Evolutionary conservation across 192 early-diverging fungal species (phyloP), one percentile per base, ranked within the genome.

Genomic region (Coemansia nantahalensis): DNA sequence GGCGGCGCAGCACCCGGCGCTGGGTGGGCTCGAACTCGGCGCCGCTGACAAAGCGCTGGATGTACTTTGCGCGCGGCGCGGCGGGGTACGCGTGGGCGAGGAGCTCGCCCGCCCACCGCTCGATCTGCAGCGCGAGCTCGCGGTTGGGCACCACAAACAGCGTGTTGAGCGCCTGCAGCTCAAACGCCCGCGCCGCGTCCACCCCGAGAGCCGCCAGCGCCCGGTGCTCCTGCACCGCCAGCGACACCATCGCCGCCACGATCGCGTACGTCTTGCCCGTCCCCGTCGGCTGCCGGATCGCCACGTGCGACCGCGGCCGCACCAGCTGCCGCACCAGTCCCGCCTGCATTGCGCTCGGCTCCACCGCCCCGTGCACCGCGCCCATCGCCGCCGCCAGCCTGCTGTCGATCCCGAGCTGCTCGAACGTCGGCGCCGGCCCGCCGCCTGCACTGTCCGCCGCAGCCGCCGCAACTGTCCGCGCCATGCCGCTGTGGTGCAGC

Each of bases 101-200:
- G 4, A 75, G 14, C 12, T 5, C 21, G 2, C 17, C 16, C 0
- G 56, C 43, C 71, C 71, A 75, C 8, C 10, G 13, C 18, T 60
- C 59, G 30, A 67, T 45, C 45, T 75, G 71, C 28, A 75, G n/a
- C 4, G 71, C 71, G 16, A 75, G 64, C 39, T 67, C 71, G 3
- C 64, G 53, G 40, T 67, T 75, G 0, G 71, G 71, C 28, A 63
- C 71, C 2, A 75, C 51, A 14, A 67, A 38, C 10, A 74, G 28
- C 0, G 58, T 52, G 44, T 36, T 68, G 6, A 33, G 6, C 12
- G 39, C 17, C 4, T 62, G 60, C 4, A 54, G 7, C 15, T 24
- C 36, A 5, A 44, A 37, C 2, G 56, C 45, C 47, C 43, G 43
- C 6, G 34, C 16, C 13, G 45, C 34, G 21, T 40, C 50, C 17